Evolutionary conservation across 345 rosid genomes (phyloP), one percentile per base, ranked within the genome.

Genomic region (Tarenaya hassleriana): DNA sequence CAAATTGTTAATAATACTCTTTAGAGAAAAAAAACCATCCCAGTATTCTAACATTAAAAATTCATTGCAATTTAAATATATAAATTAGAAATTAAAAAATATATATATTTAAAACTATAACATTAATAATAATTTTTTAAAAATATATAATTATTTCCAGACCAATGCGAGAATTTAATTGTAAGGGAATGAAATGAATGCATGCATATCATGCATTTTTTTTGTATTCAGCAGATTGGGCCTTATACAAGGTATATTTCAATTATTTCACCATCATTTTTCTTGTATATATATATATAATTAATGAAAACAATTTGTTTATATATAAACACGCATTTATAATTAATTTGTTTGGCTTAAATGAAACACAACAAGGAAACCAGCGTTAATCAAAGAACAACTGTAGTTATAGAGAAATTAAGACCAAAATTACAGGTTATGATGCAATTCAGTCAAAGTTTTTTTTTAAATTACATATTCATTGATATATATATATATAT

Each of bases 181-280:
- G 27, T 33, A 41, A 3, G 51, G 55, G 0, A 29, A 7, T 33
- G 0, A 18, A 38, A 18, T 24, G 27, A 9, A 41, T 41, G 60
- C n/a, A 41, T 41, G 60, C 38, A 88, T 95, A 85, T 75, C 58
- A 69, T 58, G 83, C 95, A 41, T 85, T 83, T 72, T 89, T 88
- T 50, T 95, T n/a, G n/a, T n/a, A 89, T 69, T 89, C 97, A 19
- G 97, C 97, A 3, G 97, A 89, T 37, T 89, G 97, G 95, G 89
- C 83, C 62, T 46, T 89, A 11, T 62, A 73, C 52, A 89, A 89
- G 89, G 97, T 89, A 74, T 10, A 20, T 61, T 21, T 45, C 46
- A n/a, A n/a, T 13, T 34, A 59, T 15, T 33, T 51, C 14, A 16
- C 7, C n/a, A n/a, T n/a, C n/a, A n/a, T n/a, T n/a, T n/a, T n/a